A percentile compares a stretch with the other conserved stretches of the same genome.
Evolutionary conservation across 306 rosid species (phyloP).

Genomic region (Fragaria iinumae): DNA sequence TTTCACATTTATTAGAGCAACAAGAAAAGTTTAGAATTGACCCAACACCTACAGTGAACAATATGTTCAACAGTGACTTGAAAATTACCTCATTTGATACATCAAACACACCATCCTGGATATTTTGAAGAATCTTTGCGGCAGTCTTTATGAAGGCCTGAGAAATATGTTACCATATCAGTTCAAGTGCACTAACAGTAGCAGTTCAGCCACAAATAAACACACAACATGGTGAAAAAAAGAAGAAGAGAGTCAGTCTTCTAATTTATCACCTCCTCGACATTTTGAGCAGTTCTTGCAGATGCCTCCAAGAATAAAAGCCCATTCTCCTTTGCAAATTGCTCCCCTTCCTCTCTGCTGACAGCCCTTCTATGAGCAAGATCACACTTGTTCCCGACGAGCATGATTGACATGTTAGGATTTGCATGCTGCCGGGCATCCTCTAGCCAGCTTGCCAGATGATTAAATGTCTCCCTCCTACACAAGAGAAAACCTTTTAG

Average conservation of each 20-base stretch:
- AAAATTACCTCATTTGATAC: conserved; percentile 85
- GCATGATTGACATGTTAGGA: conserved; percentile 94
- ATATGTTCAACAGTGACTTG: background rate
- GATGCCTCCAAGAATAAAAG: conserved; percentile 95
- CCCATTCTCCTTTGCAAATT: conserved; percentile 94
- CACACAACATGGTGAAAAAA: background rate
- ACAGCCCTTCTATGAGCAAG: conserved; percentile 91
- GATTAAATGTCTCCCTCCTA: conserved; percentile 94
- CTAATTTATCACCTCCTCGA: conserved; percentile 72
- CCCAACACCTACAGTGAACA: conserved; percentile 3
- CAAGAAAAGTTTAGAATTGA: background rate
- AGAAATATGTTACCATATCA: conserved; percentile 13
- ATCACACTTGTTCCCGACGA: conserved; percentile 86
- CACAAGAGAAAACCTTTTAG: conserved; percentile 15
- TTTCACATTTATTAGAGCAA: conserved; percentile 4
- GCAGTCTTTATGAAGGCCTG: conserved; percentile 93
- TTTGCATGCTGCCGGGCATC: conserved; percentile 99
- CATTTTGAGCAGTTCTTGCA: conserved; percentile 93
- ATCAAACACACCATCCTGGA: conserved; percentile 88
- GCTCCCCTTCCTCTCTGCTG: conserved; percentile 96
- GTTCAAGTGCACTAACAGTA: background rate
- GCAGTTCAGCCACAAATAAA: background rate
- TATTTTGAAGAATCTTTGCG: conserved; percentile 87
- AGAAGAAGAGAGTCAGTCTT: background rate
- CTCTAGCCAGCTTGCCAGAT: conserved; percentile 93